Base-by-base conservation (phyloP, 352 stramenopile species). In the Globisporangium megalacanthum region DNA sequence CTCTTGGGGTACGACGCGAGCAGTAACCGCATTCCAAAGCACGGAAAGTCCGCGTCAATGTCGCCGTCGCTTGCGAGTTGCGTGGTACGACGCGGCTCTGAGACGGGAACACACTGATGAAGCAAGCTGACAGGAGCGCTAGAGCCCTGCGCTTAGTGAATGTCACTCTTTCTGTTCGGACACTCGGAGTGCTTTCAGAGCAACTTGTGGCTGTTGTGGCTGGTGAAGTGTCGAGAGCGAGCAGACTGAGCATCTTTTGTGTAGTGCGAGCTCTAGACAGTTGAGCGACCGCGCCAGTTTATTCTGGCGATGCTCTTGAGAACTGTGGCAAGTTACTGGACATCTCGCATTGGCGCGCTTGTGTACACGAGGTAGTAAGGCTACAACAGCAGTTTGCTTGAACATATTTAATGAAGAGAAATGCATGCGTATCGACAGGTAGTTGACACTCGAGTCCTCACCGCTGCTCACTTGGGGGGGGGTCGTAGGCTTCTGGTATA, bases 71-170 rank as follows among this genome's bases (percentile, higher is more conserved):
- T 25, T 58, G 13, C 39, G 7, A 4, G 7, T 4, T 1, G 13
- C 17, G 14, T 15, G 37, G 0, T 6, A 70, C 50, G 15, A 31
- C 1, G 44, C 49, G 60, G 20, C 68, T 68, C 64, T 87, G 75
- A 11, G 70, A 64, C 14, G 79, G 76, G 53, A 88, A 86, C 35
- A 89, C 66, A 31, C 70, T 60, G 20, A 89, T 84, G 54, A 92
- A 90, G 51, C 74, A 84, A 22, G 68, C 70, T 6, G 68, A 72
- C 5, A 92, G 58, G 22, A 92, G 45, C 39, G 69, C 61, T 11
- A 88, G 55, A 1, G 66, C 56, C 57, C 89, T 61, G 0, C 72
- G 54, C 54, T 84, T 84, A 0, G 75, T 72, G 22, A 87, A 72
- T 9, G 60, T 56, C 35, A 69, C 56, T 17, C 33, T 77, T n/a